Evolutionary conservation across 441 rosid species (phyloP), one percentile per base, ranked within the genome.

Genomic region (Brassica balearica): DNA sequence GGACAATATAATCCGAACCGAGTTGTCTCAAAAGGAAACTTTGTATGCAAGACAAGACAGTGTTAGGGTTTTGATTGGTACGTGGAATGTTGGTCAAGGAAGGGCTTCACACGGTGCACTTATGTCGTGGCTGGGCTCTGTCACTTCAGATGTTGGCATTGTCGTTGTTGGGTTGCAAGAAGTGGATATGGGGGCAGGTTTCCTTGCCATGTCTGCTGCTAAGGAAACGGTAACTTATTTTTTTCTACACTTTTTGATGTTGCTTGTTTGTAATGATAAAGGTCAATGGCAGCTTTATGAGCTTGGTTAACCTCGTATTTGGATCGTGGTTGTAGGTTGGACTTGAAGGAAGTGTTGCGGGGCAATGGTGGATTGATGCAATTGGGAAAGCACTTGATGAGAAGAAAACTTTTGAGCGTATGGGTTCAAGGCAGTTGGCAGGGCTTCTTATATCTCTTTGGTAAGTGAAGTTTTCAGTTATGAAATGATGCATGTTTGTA

Each of bases 21-120:
- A 94, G 66, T 74, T 96, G 78, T 86, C 93, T 4, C 80, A 76
- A 32, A 89, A 87, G 74, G 98, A 90, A 80, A 34, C 69, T 3
- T 71, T 11, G 29, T 96, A 94, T 72, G 85, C 88, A 14, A 89
- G 88, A 80, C 80, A 79, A 70, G 86, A 85, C 77, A 82, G 82
- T 74, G 75, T 94, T 79, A 91, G 90, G 66, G 81, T 96, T 67
- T 77, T 96, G 63, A 75, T 92, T 41, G 99, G 98, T 15, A 89
- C 99, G 0, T 96, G 99, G 99, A 96, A 96, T 88, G 98, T 96
- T 67, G 98, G 99, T 75, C 99, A 96, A 82, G 98, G 97, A 80
- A 86, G 92, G 82, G 93, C 96, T 77, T 81, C 97, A 75, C 95
- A 88, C 34, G 93, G 89, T 67, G 86, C 97, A 5, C 94, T 96